These are phyloP conservation scores for Botrytis squamosa DNA, from an alignment of 2,329 filamentous ascomycete species.

Conservation along the genomic window DNA sequence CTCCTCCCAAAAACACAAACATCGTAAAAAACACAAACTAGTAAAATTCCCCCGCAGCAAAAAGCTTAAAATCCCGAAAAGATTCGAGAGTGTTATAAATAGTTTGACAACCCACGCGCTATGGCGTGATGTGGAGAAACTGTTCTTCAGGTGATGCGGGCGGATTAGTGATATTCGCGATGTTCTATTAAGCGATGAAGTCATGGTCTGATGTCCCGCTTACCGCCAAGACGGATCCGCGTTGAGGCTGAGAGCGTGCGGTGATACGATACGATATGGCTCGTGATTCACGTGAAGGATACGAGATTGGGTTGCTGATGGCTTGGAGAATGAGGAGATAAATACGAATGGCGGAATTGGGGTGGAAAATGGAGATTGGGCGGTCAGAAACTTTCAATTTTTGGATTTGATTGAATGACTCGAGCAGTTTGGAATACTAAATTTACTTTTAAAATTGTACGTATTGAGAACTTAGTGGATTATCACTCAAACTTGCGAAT, in stretches of 20 bases:
- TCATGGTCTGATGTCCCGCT: conserved; percentile 14
- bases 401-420: not conserved
- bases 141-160: not conserved
- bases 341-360: not conserved
- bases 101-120: not conserved
- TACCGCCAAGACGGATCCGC: conserved; percentile 10
- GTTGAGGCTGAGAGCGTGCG: conserved; percentile 10
- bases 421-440: not conserved
- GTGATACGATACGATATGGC: not conserved
- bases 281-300: not conserved
- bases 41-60: not conserved
- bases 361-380: not conserved
- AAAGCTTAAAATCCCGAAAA: not conserved
- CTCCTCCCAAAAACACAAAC: not conserved
- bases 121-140: not conserved
- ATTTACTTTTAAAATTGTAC: not conserved
- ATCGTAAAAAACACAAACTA: not conserved
- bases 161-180: not conserved
- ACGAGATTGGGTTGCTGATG: not conserved
- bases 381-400: not conserved
- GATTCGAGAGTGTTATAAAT: not conserved
- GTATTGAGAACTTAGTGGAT: not conserved
- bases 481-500: not conserved
- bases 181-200: not conserved
- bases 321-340: not conserved